Evolutionary conservation across 2,329 filamentous ascomycete species (phyloP).

Genomic region (Coniochaeta sp.): DNA sequence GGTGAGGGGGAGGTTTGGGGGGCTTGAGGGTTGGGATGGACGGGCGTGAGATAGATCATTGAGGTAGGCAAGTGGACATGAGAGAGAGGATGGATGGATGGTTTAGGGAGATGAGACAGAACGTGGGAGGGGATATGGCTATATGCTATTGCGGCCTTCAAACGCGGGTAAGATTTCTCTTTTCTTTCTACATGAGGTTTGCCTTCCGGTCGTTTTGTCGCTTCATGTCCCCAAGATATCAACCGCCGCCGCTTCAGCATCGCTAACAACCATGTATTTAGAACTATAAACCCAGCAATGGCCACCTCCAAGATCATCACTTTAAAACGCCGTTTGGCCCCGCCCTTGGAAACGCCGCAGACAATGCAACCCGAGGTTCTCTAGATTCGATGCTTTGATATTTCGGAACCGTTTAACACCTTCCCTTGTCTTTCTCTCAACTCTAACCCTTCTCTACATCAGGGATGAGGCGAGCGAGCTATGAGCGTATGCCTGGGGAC

Average conservation of each 20-base stretch:
- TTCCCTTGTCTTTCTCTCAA: slow-evolving; percentile 3
- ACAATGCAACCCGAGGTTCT: slow-evolving; percentile 7
- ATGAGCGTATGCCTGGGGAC: slow-evolving; percentile 67
- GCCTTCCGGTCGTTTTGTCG: too few species aligned
- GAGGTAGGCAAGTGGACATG: too few species aligned
- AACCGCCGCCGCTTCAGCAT: too few species aligned
- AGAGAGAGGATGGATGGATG: not conserved
- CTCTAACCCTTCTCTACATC: slow-evolving; percentile 43
- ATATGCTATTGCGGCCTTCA: too few species aligned
- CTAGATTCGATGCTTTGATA: slow-evolving; percentile 4
- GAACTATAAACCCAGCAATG: not conserved
- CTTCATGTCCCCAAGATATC: too few species aligned
- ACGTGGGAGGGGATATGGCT: too few species aligned
- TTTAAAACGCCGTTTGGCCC: not conserved
- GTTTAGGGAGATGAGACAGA: not conserved
- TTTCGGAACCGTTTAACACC: too few species aligned
- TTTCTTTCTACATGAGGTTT: too few species aligned
- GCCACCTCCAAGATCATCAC: not conserved
- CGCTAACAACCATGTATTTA: too few species aligned
- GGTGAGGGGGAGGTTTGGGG: slow-evolving; percentile 43
- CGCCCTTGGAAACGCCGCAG: too few species aligned
- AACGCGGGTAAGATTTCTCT: too few species aligned
- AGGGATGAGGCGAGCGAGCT: slow-evolving; percentile 73
- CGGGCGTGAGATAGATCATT: too few species aligned
- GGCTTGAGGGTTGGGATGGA: slow-evolving; percentile 27